Base-by-base conservation (phyloP, 352 stramenopile genomes). In the Phytophthora hybrid region DNA sequence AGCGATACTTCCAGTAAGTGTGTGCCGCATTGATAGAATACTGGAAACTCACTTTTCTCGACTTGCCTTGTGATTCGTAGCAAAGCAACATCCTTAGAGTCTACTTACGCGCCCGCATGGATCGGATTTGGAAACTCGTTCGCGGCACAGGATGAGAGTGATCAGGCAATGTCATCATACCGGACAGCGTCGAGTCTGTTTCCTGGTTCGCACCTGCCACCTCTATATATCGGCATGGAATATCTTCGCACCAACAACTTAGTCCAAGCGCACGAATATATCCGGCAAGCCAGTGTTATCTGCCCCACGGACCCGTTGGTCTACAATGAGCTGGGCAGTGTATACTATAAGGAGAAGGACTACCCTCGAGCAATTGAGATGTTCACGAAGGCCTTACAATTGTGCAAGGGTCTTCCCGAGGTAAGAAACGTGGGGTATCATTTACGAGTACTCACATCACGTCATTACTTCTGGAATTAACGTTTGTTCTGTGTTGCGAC, bases 201-300 rank as follows among this genome's bases (percentile, higher is more conserved):
- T 68, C 93, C 95, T 10, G 97, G 96, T 9, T 98, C 92, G 52
- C 94, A 99, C 66, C 74, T 98, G 3, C 93, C 96, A 13, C 81
- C 98, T 21, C 77, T 99, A 10, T 99, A 98, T 74, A 99, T 99
- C 66, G 97, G 97, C 46, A 99, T 99, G 93, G 98, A 99, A 71
- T 98, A 99, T 69, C 75, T 99, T 39, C 89, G 98, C 19, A 99
- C 97, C 1, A 99, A 99, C 85, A 98, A 99, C 77, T 76, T 99
- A n/a, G 79, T 89, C 29, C 89, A 99, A 60, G 97, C 97, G 23
- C 82, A 97, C 26, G 93, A 99, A 59, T 99, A 98, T 77, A 87
- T 99, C 46, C 83, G 84, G 26, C 92, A 96, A 63, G 95, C 97
- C 1, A 84, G 83, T 7, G 71, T 85, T 7, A 93, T 98, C 14